phyloP scores from a whole-genome alignment of 495 filamentous ascomycete genomes.

The Penicillium samsonianum region DNA sequence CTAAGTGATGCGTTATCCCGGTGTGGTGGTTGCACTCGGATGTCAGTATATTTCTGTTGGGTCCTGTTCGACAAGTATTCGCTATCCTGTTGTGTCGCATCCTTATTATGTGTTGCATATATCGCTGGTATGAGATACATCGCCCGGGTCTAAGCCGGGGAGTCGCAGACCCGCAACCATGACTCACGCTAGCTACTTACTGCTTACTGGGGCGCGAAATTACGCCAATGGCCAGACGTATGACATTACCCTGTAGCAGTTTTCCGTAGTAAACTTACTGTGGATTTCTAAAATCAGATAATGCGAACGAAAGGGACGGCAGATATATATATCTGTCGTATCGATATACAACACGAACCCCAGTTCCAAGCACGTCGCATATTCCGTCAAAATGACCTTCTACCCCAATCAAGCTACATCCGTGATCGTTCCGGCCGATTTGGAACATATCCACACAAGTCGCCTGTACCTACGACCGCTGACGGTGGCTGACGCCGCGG shows the following conservation, averaged over 20 bases:
- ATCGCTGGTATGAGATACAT: background rate
- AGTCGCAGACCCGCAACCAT: background rate
- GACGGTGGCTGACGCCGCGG: conserved; percentile 19
- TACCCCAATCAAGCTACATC: conserved; percentile 19
- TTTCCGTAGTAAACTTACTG: background rate
- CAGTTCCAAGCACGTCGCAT: background rate
- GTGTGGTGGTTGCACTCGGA: background rate
- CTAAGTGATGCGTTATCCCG: background rate
- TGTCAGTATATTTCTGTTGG: background rate
- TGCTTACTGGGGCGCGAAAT: background rate
- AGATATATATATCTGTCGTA: background rate
- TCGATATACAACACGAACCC: background rate
- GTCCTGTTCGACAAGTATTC: background rate
- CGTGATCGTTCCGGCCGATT: conserved; percentile 20
- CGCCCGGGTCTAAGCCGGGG: background rate
- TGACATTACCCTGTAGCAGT: background rate
- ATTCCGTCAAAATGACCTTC: conserved; percentile 8
- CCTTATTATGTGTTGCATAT: background rate
- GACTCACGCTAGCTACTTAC: background rate
- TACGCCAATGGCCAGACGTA: background rate
- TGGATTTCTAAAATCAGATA: background rate
- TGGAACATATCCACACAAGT: conserved; percentile 19
- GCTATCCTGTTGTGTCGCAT: background rate
- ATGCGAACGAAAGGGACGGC: background rate
- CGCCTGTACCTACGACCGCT: conserved; percentile 25